Evolutionary conservation across 306 rosid species (phyloP).

Genomic region (Pyrus pyrifolia): DNA sequence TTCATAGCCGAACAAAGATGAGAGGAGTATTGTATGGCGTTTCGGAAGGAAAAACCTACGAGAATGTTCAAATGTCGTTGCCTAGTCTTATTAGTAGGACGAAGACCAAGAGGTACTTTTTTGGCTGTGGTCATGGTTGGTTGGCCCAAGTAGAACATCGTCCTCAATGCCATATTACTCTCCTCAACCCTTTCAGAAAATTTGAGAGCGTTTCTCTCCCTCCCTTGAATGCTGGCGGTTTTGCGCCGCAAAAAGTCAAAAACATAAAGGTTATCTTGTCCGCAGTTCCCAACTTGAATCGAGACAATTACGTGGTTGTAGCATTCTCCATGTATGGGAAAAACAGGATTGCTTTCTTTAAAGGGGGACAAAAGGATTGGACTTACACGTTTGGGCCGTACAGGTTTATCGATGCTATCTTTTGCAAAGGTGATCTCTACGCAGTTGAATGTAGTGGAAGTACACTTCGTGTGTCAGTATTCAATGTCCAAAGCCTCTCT

Average conservation of each 20-base stretch:
- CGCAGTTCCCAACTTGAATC: not conserved
- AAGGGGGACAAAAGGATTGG: not conserved
- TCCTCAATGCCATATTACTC: not conserved
- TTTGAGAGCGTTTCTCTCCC: not conserved
- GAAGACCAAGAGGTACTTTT: not conserved
- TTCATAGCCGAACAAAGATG: not conserved
- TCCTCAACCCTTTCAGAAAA: not conserved
- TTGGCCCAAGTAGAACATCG: not conserved
- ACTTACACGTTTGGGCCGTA: not conserved
- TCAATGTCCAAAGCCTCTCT: not conserved
- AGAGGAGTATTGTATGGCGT: not conserved
- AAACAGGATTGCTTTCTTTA: not conserved
- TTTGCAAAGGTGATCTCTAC: not conserved
- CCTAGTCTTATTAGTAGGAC: not conserved
- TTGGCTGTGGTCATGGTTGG: not conserved
- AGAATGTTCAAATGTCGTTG: not conserved
- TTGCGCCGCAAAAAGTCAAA: not conserved
- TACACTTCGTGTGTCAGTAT: too few relatives aligned
- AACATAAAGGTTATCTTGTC: not conserved
- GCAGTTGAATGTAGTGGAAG: not conserved
- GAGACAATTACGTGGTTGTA: not conserved
- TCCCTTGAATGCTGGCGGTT: not conserved
- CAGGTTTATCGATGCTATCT: not conserved
- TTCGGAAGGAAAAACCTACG: not conserved
- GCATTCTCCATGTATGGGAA: not conserved